Evolutionary conservation across 106 monocot species (phyloP), one percentile per base, ranked within the genome.

Genomic region (Allium cepa): DNA sequence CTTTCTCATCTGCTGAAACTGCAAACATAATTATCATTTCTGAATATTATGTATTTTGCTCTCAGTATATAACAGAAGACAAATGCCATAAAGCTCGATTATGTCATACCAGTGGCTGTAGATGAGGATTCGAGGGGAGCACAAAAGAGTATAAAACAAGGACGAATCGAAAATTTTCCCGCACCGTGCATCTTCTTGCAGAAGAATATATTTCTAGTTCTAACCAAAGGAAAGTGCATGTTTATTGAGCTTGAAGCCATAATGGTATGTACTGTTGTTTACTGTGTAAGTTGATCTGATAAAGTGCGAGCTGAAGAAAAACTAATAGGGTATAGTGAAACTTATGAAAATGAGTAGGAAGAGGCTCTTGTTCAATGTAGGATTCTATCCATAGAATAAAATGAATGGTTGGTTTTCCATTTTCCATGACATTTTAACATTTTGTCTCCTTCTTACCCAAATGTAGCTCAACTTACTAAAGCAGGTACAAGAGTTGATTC

Each of bases 181-280:
- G 36, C 36, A 36, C 3, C 36, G 3, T 36, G 36, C 36, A 36
- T 36, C 36, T 5, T 36, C 36, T 36, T 5, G 5, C 3, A 36
- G 36, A 36, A 5, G 5, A 36, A 36, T 36, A 36, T 36, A 36
- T 36, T 83, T 15, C 36, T 71, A 0, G 76, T 69, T 65, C 79
- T 79, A 10, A 22, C 60, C 46, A 77, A 60, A 11, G 80, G 69
- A n/a, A 45, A 60, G 65, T 73, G 53, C 28, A 73, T 15, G 66
- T 77, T 84, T 49, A 84, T 69, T 10, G 84, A 76, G 3, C 69
- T 60, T 9, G 71, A 64, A 66, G 84, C 80, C 84, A 84, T 84
- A 49, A 53, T 48, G 5, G 3, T 36, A 36, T 36, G 5, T 5
- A 36, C 0, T 36, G 36, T 3, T 5, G 5, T 36, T 0, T 36